Conservation (phyloP, 2,329 filamentous ascomycete genomes). For the Hypocrella siamensis region DNA sequence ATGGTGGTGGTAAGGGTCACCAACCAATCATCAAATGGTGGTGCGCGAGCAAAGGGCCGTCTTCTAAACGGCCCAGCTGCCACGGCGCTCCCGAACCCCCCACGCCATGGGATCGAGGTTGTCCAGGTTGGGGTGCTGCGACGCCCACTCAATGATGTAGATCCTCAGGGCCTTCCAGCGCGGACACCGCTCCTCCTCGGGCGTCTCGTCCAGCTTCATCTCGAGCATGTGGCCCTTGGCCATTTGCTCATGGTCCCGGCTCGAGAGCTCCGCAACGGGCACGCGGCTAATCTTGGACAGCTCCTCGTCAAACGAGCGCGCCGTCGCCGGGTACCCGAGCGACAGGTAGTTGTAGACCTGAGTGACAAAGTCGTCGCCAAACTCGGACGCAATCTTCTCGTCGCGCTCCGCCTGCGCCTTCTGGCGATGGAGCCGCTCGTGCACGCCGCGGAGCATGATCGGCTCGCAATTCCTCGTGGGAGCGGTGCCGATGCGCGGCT, state of each 20-base stretch:
- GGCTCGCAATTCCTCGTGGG: too few relatives aligned
- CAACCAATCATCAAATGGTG: too few relatives aligned
- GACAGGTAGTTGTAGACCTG: conserved; percentile 97
- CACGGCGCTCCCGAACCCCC: conserved; percentile 50
- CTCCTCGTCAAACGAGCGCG: conserved; percentile 71
- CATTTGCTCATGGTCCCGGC: conserved; percentile 46
- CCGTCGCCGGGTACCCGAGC: conserved; percentile 77
- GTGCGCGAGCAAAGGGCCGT: neutral
- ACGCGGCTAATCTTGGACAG: conserved; percentile 67
- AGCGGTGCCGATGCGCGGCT: too few relatives aligned
- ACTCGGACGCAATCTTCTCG: conserved; percentile 47
- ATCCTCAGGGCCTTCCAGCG: conserved; percentile 72
- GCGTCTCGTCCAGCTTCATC: conserved; percentile 27
- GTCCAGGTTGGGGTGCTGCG: conserved; percentile 65
- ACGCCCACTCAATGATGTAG: conserved; percentile 82
- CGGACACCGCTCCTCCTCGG: conserved; percentile 38
- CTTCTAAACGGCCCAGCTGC: conserved; percentile 54
- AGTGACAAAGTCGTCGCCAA: conserved; percentile 72
- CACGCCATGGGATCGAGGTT: conserved; percentile 43
- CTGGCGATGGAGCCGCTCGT: conserved; percentile 33
- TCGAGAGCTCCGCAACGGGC: conserved; percentile 49
- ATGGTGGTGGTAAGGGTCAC: too few relatives aligned
- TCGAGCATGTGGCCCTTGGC: conserved; percentile 60
- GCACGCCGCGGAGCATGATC: conserved; percentile 33
- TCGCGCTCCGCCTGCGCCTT: conserved; percentile 33